These are phyloP conservation scores for Microsporum ferrugineum DNA, from an alignment of 2,329 filamentous ascomycete genomes.

Conservation along the genomic window DNA sequence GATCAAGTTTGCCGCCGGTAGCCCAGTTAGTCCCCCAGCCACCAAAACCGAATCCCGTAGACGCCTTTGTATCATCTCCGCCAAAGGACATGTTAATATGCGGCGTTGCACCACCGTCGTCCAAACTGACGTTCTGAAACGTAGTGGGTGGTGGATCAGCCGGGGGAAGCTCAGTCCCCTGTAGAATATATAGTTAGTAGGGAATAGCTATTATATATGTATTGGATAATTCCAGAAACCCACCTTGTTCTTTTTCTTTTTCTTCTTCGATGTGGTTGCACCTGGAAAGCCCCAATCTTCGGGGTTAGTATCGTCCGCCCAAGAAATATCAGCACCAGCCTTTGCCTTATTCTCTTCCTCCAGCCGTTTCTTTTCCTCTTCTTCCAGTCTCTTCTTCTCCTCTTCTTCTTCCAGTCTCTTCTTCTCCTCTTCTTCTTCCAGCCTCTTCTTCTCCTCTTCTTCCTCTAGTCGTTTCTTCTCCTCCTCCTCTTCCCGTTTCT, in stretches of 20 bases:
- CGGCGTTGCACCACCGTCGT: slow-evolving; percentile 41
- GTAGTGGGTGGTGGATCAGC: slow-evolving; percentile 35
- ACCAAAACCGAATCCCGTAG: slow-evolving; percentile 43
- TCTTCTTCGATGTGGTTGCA: slow-evolving; percentile 43
- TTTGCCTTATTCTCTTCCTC: slow-evolving; percentile 20
- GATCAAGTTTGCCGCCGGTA: slow-evolving; percentile 24
- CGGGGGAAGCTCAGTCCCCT: slow-evolving; percentile 20
- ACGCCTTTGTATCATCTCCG: slow-evolving; percentile 32
- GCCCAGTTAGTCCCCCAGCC: slow-evolving; percentile 52
- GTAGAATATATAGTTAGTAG: background rate
- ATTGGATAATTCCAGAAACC: background rate
- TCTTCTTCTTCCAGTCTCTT: slow-evolving; percentile 25
- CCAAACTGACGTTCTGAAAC: slow-evolving; percentile 60
- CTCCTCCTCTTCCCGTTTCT: slow-evolving; percentile 8
- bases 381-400: slow-evolving; percentile 19
- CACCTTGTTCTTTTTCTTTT: slow-evolving; percentile 39
- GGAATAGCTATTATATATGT: background rate
- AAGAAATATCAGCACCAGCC: slow-evolving; percentile 28
- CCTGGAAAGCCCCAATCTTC: slow-evolving; percentile 41
- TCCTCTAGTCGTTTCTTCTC: slow-evolving; percentile 5
- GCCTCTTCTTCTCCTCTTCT: slow-evolving; percentile 23
- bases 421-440: slow-evolving; percentile 20
- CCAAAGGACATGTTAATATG: slow-evolving; percentile 48
- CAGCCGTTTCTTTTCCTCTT: slow-evolving; percentile 26
- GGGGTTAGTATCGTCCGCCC: slow-evolving; percentile 34